A percentile compares a stretch with the other conserved stretches of the same genome.
Evolutionary conservation across 208 protist species (phyloP).

Genomic region (Trypanosoma conorhini): DNA sequence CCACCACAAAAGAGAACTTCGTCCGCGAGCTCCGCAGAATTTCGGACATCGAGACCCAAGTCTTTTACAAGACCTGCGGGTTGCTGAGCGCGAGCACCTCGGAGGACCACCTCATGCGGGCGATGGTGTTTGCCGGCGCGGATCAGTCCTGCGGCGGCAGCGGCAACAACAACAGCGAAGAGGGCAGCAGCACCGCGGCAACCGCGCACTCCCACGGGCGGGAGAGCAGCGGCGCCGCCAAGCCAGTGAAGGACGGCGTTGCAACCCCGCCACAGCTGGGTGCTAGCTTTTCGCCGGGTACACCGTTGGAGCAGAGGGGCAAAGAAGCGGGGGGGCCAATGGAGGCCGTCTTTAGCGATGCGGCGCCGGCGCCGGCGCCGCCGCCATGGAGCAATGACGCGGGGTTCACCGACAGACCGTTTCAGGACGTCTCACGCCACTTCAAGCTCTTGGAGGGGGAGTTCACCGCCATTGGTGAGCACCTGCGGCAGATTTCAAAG

Average conservation of each 20-base stretch:
- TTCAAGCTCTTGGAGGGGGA: slow-evolving; percentile 76
- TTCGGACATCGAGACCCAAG: slow-evolving; percentile 80
- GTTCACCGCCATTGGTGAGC: slow-evolving; percentile 70
- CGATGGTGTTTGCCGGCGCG: slow-evolving; percentile 67
- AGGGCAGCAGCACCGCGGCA: background rate
- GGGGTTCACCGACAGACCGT: slow-evolving; percentile 57
- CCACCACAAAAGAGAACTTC: slow-evolving; percentile 65
- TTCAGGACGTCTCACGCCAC: slow-evolving; percentile 71
- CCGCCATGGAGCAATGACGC: slow-evolving; percentile 18
- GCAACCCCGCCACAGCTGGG: background rate
- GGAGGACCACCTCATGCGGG: slow-evolving; percentile 58
- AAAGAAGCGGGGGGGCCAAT: background rate
- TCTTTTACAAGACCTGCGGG: slow-evolving; percentile 81
- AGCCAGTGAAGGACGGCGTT: background rate
- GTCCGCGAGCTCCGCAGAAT: slow-evolving; percentile 76
- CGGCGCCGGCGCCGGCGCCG: background rate
- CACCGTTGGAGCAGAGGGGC: background rate
- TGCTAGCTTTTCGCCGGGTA: background rate
- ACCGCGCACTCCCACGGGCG: background rate
- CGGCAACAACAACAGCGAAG: slow-evolving; percentile 31
- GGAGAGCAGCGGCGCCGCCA: background rate
- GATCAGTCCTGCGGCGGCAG: slow-evolving; percentile 28
- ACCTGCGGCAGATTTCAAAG: slow-evolving; percentile 77
- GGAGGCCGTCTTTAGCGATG: background rate
- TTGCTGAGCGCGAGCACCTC: slow-evolving; percentile 67